These are phyloP conservation scores for Elaeis oleifera DNA, from an alignment of 202 grass and related monocot genomes.

Conservation along the genomic window DNA sequence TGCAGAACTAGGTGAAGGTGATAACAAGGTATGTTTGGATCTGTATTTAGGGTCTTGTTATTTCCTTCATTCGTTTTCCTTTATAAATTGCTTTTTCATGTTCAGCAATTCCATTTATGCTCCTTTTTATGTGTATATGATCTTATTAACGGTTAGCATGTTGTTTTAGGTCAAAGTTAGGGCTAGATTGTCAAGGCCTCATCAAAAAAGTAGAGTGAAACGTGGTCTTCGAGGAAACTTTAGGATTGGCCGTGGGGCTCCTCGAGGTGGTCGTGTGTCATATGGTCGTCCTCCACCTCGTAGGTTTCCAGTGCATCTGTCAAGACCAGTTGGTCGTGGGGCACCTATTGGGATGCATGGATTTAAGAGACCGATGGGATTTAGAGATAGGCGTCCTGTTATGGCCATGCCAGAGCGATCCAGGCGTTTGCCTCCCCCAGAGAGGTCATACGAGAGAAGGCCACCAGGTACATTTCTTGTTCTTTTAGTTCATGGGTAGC, in stretches of 20 bases:
- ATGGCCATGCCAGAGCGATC: slow-evolving; percentile 54
- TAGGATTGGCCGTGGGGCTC: slow-evolving; percentile 44
- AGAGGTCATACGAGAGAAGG: slow-evolving; percentile 72
- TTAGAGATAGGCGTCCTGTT: slow-evolving; percentile 65
- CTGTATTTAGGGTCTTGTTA: background rate
- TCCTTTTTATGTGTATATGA: background rate
- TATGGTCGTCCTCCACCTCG: slow-evolving; percentile 34
- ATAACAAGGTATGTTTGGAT: slow-evolving; percentile 53
- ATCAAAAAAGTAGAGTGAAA: slow-evolving; percentile 66
- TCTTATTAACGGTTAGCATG: background rate
- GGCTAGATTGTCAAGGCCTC: slow-evolving; percentile 72
- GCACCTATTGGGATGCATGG: slow-evolving; percentile 38
- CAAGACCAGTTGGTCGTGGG: slow-evolving; percentile 31
- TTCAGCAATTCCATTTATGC: no score
- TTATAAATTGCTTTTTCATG: no score
- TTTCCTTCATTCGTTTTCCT: background rate
- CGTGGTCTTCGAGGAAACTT: slow-evolving; percentile 63
- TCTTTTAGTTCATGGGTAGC: background rate
- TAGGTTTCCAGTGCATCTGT: slow-evolving; percentile 26
- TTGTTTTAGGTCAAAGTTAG: slow-evolving; percentile 68
- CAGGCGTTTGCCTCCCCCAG: slow-evolving; percentile 53
- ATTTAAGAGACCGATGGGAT: slow-evolving; percentile 49
- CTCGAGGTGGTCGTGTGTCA: slow-evolving; percentile 37
- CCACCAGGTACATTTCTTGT: slow-evolving; percentile 36
- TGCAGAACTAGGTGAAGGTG: slow-evolving; percentile 66